Evolutionary conservation across 2,329 filamentous ascomycete species (phyloP), one percentile per base, ranked within the genome.

Genomic region (Neonectria magnoliae): DNA sequence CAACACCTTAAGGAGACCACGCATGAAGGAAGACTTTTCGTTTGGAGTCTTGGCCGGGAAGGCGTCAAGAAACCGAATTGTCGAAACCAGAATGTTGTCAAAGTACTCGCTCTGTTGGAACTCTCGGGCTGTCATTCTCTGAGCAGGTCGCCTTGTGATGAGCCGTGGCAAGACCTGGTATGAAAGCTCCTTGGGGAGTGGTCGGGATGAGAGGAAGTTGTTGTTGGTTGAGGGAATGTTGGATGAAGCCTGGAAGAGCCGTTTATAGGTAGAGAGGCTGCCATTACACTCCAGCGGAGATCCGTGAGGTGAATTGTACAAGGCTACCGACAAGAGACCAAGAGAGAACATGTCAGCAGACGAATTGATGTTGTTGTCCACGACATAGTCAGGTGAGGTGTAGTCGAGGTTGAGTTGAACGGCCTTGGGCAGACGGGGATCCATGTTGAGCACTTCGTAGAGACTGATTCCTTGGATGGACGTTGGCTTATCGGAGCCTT

Each of bases 61-160:
- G 0, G 90, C 88, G 73, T 99, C 96, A 27, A 99, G 83, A 75
- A 99, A 99, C 13, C 96, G 92, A 67, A 99, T 97, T 0, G 96
- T 98, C 0, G 94, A 97, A 22, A 99, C 93, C 5, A 99, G 84
- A 50, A 98, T 93, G 74, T 98, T 99, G 80, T 99, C 94, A 76
- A 99, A 99, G 77, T 97, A 99, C 70, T 93, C 90, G 74, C 94
- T 97, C 78, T 98, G 89, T 76, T 99, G 96, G 71, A 99, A 98
- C 73, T 97, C 95, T 58, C 88, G 89, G 5, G 95, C 94, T 27
- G 90, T 94, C 82, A 98, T 87, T 48, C 96, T 88, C 76, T 97
- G 93, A 3, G 94, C 93, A 3, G 96, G 93, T 60, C 94, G 85
- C 67, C 96, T 87, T 0, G 95, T 96, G 62, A 99, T 94, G 48